Base-by-base conservation (phyloP, 2,329 filamentous ascomycete species). In the Epicoccum nigrum region DNA sequence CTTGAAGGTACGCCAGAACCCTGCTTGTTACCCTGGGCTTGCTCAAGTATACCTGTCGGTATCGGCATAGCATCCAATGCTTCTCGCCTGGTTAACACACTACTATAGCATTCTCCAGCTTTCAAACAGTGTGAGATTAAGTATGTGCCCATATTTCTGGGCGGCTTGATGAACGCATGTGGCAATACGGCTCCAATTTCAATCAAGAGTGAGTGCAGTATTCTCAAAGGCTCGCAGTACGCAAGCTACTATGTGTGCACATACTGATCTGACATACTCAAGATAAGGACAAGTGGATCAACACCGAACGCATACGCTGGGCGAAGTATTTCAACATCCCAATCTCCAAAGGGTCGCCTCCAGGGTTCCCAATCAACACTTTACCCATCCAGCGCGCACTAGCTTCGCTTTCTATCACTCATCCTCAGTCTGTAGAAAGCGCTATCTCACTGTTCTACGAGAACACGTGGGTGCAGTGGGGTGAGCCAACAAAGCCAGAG, bases 271-370 rank as follows among this genome's bases (percentile, higher is more conserved):
- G 40, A 62, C 55, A 33, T 27, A 11, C 11, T 15, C 4, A 55
- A 84, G 83, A 86, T 71, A 86, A 86, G 70, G 79, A 78, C 63
- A 75, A 77, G 69, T 87, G 80, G 79, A 82, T 84, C 51, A 66
- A 75, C 28, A 45, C 51, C 11, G 82, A 86, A 59, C 81, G 84
- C 13, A 35, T 69, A 16, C 81, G 83, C 50, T 85, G 81, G 81
- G 73, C 81, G 1, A 70, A 70, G 8, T 70, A 74, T 51, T 83
- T 85, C 72, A 72, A 77, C 28, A 74, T 86, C 35, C 83, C 84
- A 11, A 80, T 86, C 41, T 60, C 68, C 0, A 59, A 72, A 1
- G 46, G 56, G 0, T 55, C 68, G 6, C 83, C 83, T 1, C 69
- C 77, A 1, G 76, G 76, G 0, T 86, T 86, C 59, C 83, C 83